Conservation (phyloP, 306 rosid species). For the Gastrolobium villosum region DNA sequence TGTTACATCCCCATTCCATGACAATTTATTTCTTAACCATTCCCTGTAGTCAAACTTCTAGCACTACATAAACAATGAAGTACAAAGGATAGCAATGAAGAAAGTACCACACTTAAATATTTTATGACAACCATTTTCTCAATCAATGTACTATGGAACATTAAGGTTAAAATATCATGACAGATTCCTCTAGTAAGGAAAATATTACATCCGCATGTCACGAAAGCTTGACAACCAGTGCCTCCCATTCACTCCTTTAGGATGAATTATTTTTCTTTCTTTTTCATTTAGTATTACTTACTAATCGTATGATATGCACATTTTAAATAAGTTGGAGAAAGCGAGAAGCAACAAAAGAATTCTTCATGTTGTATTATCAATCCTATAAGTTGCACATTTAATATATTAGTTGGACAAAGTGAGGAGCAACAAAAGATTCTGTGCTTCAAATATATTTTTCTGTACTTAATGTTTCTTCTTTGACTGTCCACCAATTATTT, state of each 20-base stretch:
- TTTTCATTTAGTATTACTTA: conserved; percentile 28
- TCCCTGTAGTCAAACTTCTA: conserved; percentile 18
- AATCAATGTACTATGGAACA: not conserved
- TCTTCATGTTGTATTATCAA: conserved; percentile 23
- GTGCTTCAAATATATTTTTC: conserved; percentile 10
- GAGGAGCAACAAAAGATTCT: conserved; percentile 27
- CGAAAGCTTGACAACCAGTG: conserved; percentile 18
- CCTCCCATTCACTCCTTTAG: conserved; percentile 23
- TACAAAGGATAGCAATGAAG: conserved; percentile 30
- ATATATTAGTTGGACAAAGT: conserved; percentile 21
- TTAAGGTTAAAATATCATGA: conserved; percentile 30
- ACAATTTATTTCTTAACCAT: conserved; percentile 29
- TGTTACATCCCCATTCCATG: conserved; percentile 30
- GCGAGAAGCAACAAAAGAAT: conserved; percentile 31
- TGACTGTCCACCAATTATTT: conserved; percentile 33
- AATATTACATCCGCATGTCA: conserved; percentile 20
- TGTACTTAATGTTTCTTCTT: not conserved
- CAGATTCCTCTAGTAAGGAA: conserved; percentile 25
- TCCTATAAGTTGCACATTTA: conserved; percentile 5
- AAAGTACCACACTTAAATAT: conserved; percentile 2
- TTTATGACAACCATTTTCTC: conserved; percentile 34
- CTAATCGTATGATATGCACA: conserved; percentile 11
- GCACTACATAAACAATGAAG: conserved; percentile 29
- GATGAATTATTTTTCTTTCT: conserved; percentile 14
- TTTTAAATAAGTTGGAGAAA: conserved; percentile 10